Base-by-base conservation (phyloP, 345 rosid genomes). In the Garcia nutans region DNA sequence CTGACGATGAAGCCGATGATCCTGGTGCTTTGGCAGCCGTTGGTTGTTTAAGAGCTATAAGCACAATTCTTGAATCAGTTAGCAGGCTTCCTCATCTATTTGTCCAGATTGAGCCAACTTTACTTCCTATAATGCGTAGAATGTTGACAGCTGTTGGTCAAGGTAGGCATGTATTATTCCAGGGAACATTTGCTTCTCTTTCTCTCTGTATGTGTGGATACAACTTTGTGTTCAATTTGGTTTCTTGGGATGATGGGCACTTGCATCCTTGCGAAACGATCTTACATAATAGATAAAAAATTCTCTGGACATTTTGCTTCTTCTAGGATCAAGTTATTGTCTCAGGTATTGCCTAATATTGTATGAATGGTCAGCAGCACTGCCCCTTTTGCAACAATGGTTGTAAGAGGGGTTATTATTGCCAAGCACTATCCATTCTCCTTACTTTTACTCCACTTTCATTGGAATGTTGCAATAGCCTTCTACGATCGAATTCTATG, bases 121-220 rank as follows among this genome's bases (percentile, higher is more conserved):
- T 93, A 83, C 94, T 93, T 79, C 98, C 97, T 50, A 88, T 93
- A 81, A 90, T 92, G 98, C 94, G 86, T 79, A 89, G 87, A 83
- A 93, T 93, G 98, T 75, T 93, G 90, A 93, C 99, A 71, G 89
- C 95, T 23, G 99, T 92, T 82, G 99, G 99, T 67, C 97, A 92
- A 85, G 99, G 99, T 93, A 77, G 74, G 71, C 45, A 28, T 68
- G 62, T 44, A 5, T 54, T 12, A 17, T 45, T 37, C 20, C 11
- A 44, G 45, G 23, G 5, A 3, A 28, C 28, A 12, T 17, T 20
- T 37, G 7, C 5, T 31, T 50, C 2, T 16, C 20, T 52, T 64
- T 23, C n/a, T 50, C 6, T 73, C 6, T 63, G 12, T 20, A 0
- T 31, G 8, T n/a, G 24, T 63, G 12, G 10, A 7, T 37, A 13